Percentiles rank a stretch among this genome's conserved stretches.
Evolutionary conservation across 441 rosid genomes (phyloP).

Genomic region (Melastoma candidum): DNA sequence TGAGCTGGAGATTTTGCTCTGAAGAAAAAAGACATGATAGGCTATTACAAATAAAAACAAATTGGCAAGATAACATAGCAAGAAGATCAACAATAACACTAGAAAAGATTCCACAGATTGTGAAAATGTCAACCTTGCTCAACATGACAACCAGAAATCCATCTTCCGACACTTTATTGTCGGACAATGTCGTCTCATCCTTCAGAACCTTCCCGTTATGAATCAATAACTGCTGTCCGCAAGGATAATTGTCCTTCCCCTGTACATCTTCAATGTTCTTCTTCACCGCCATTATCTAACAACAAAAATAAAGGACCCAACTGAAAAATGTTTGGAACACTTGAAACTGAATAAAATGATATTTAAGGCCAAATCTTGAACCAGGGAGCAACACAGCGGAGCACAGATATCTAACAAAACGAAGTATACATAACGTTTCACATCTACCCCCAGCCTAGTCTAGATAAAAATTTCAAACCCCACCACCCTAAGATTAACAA

Average conservation of each 20-base stretch:
- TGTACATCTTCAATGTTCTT: slow-evolving; percentile 95
- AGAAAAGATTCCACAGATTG: no score
- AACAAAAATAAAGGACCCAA: not conserved
- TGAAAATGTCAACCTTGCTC: slow-evolving; percentile 55
- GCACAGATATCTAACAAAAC: no score
- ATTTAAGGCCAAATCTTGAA: no score
- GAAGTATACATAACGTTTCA: no score
- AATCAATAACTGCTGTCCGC: slow-evolving; percentile 91
- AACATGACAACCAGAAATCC: slow-evolving; percentile 99
- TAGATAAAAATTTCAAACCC: no score
- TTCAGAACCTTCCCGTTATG: slow-evolving; percentile 97
- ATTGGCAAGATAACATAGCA: no score
- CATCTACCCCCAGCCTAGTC: no score
- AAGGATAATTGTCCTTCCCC: slow-evolving; percentile 93
- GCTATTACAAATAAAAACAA: not conserved
- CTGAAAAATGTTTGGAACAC: not conserved
- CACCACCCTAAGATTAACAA: no score
- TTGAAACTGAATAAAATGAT: no score
- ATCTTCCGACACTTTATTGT: slow-evolving; percentile 80
- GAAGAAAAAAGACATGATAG: slow-evolving; percentile 4
- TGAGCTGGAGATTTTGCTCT: slow-evolving; percentile 69
- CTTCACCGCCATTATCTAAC: slow-evolving; percentile 91
- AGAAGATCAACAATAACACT: no score
- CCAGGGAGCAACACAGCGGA: no score
- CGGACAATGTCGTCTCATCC: slow-evolving; percentile 80